A percentile compares a stretch with the other conserved stretches of the same genome.
phyloP scores from a whole-genome alignment of 176 grass and related monocot species.

The Oryza rufipogon region DNA sequence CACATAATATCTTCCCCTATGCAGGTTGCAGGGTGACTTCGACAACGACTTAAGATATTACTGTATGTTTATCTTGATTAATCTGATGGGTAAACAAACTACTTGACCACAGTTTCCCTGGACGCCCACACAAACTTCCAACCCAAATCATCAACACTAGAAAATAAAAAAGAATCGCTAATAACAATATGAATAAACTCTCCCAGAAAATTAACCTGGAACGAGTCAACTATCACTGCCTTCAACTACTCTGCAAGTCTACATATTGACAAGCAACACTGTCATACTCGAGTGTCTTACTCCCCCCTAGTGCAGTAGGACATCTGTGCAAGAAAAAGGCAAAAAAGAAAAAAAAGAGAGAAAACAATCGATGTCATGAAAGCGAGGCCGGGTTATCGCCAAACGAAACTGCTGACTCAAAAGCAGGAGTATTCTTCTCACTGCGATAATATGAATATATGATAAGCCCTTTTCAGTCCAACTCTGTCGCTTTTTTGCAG shows the following conservation, averaged over 20 bases:
- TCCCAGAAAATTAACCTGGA: neutral
- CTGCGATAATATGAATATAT: neutral
- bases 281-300: neutral
- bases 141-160: neutral
- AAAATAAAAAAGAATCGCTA: neutral
- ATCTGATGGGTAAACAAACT: too few species aligned
- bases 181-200: too few species aligned
- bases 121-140: too few species aligned
- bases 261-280: neutral
- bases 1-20: neutral
- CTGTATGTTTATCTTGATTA: too few species aligned
- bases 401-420: slow-evolving; percentile 8
- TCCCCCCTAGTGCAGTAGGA: neutral
- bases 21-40: neutral
- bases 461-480: neutral
- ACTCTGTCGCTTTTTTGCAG: neutral
- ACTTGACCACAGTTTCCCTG: neutral
- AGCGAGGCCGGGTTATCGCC: neutral
- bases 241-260: neutral
- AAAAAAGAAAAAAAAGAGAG: neutral
- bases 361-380: neutral
- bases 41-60: neutral
- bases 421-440: neutral
- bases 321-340: neutral
- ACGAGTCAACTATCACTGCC: neutral